Percentiles rank a stretch among this genome's conserved stretches.
Conservation (phyloP, 1,284 basidiomycete species). For the Leccinum griseonigrum region DNA sequence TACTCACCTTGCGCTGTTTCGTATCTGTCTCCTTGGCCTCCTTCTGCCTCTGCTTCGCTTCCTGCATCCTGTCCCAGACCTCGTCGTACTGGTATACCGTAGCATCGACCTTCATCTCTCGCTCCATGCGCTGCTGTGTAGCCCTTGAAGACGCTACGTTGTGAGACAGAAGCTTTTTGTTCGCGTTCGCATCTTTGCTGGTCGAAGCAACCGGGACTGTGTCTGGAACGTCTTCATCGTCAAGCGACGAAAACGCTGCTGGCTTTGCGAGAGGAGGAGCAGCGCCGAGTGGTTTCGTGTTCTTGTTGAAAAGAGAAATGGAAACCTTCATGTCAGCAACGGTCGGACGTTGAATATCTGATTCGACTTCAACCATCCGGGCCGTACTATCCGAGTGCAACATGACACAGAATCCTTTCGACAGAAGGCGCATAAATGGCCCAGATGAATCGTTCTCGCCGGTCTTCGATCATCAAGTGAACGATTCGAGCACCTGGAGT, state of each 20-base stretch:
- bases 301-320: constrained; percentile 65
- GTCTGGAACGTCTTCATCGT: constrained; percentile 62
- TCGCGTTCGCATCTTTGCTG: constrained; percentile 39
- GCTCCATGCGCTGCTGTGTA: constrained; percentile 64
- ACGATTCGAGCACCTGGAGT: constrained; percentile 15
- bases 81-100: constrained; percentile 96
- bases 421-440: constrained; percentile 84
- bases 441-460: constrained; percentile 80
- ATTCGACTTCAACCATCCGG: neutral
- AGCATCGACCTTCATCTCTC: constrained; percentile 77
- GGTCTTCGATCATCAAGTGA: constrained; percentile 49
- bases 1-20: constrained; percentile 70
- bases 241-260: constrained; percentile 56
- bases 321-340: constrained; percentile 68
- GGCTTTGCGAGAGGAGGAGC: constrained; percentile 60
- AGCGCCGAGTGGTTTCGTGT: constrained; percentile 48
- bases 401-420: constrained; percentile 61
- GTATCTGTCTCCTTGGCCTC: constrained; percentile 70
- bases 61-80: constrained; percentile 95
- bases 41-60: constrained; percentile 74
- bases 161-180: constrained; percentile 56
- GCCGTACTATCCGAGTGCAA: neutral
- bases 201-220: constrained; percentile 43
- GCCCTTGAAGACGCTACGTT: constrained; percentile 58
- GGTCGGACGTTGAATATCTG: neutral